Conservation (phyloP, 371 early-diverging fungal genomes). For the Catenaria anguillulae region DNA sequence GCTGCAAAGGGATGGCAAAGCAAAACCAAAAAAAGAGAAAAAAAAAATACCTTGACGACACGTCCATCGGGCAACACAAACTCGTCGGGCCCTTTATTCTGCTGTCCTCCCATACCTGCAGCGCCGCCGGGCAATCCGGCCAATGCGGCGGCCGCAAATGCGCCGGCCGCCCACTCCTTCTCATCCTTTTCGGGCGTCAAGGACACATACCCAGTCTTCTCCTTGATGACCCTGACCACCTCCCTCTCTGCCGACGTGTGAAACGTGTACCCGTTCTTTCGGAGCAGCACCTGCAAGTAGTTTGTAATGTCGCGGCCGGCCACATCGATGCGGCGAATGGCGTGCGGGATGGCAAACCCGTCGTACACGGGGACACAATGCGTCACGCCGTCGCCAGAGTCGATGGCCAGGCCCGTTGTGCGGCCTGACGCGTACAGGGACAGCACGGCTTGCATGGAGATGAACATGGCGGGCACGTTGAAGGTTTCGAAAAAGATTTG, state of each 20-base stretch:
- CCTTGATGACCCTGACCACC: conserved; percentile 85
- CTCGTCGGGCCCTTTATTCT: conserved; percentile 40
- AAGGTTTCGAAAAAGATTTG: conserved; percentile 96
- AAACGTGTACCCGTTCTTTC: conserved; percentile 72
- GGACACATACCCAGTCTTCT: conserved; percentile 87
- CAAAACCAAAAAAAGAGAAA: background rate
- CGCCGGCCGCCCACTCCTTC: conserved; percentile 51
- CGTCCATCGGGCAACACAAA: conserved; percentile 85
- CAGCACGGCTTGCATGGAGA: conserved; percentile 89
- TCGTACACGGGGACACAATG: conserved; percentile 91
- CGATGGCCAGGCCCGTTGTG: conserved; percentile 89
- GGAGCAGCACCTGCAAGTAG: conserved; percentile 65
- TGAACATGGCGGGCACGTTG: conserved; percentile 86
- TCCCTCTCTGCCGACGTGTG: conserved; percentile 85
- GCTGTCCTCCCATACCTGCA: conserved; percentile 7
- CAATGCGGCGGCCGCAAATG: background rate
- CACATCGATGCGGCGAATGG: conserved; percentile 76
- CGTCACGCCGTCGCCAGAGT: conserved; percentile 87
- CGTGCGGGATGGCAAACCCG: conserved; percentile 89
- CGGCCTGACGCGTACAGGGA: conserved; percentile 88
- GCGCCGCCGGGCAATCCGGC: conserved; percentile 5
- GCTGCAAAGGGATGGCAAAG: too few species aligned
- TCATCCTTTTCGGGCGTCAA: conserved; percentile 73
- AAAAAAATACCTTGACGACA: conserved; percentile 46
- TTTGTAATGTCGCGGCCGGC: conserved; percentile 89